Evolutionary conservation across 108 stramenopile species (phyloP), one percentile per base, ranked within the genome.

Genomic region (Nitzschia sp.): DNA sequence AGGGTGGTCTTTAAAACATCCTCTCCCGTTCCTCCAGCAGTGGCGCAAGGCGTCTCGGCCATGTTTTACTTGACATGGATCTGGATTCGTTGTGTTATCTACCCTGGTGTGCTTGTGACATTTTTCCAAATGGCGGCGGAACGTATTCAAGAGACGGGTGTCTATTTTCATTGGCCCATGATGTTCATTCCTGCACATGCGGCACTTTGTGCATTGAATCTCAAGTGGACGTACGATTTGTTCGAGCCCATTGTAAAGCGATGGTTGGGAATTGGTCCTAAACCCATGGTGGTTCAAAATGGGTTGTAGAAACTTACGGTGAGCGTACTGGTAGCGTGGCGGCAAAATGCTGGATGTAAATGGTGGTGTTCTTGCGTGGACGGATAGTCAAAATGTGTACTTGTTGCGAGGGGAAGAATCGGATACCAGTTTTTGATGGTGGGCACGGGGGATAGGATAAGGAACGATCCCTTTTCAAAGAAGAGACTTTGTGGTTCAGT

Each of bases 191-290:
- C 77, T 3, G 53, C 90, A 29, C 90, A 95, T 64, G 44, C 72
- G 2, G 62, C 79, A 28, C 87, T 92, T 59, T 83, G 81, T 56
- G 21, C 78, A 26, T 70, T 95, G 38, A 95, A 95, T 71, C 60
- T 89, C 63, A 92, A 90, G 63, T 95, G 94, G 94, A 89, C 88
- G 13, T 80, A 82, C 63, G 93, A 94, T 73, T 66, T 94, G 58
- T 72, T 92, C 59, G 32, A 53, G 19, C 82, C 82, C 27, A 76
- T 83, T 25, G 53, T 78, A 1, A 59, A 63, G 36, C 48, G 59
- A 35, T 78, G 80, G 80, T n/a, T 78, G 22, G 73, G 73, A 22
- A 66, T 15, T 11, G 73, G 73, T 31, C 65, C 64, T 17, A 66
- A 66, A 60, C 3, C 64, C 11, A 35, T 73, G 22, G 73, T 58